Base-by-base conservation (phyloP, 345 rosid species). In the Isatis tinctoria region DNA sequence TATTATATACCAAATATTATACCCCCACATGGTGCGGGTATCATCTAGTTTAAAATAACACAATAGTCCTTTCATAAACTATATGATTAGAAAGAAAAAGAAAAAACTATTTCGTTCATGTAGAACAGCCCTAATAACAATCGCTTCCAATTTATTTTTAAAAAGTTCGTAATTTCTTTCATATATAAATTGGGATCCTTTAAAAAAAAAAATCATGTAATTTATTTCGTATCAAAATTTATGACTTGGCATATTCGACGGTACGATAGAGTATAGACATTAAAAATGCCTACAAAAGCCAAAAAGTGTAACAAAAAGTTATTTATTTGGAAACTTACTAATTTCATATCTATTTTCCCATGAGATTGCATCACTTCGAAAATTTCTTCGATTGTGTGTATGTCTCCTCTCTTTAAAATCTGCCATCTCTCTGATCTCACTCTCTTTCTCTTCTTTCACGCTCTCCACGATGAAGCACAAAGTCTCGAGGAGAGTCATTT, bases 401-500 rank as follows among this genome's bases (percentile, higher is more conserved):
- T 33, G 40, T 45, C 47, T 66, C 18, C 61, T 4, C 54, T 48
- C 22, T 56, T 44, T 51, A 26, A 73, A 26, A 66, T 39, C 68
- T 39, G 72, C 8, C 67, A 48, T 26, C 47, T 60, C 60, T 60
- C 56, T 54, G 57, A 33, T 45, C 56, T 41, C 58, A 4, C 66
- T 30, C 65, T 36, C 60, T 62, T 48, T 56, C n/a, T 44, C 18
- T 39, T 54, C 18, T 24, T 53, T 30, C 35, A 54, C 33, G n/a
- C 18, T 56, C 41, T 57, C 33, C 76, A 54, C 33, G 75, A 92
- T 95, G 98, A 95, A 85, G 83, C 77, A 58, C 32, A 97, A 91
- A 36, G 76, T 74, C 66, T 26, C 83, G 44, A 66, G 10, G 47
- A 87, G 79, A 69, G 69, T 61, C 16, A 44, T 90, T 39, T 87